phyloP scores from a whole-genome alignment of 768 basidiomycete genomes.

The Termitomyces sp. region DNA sequence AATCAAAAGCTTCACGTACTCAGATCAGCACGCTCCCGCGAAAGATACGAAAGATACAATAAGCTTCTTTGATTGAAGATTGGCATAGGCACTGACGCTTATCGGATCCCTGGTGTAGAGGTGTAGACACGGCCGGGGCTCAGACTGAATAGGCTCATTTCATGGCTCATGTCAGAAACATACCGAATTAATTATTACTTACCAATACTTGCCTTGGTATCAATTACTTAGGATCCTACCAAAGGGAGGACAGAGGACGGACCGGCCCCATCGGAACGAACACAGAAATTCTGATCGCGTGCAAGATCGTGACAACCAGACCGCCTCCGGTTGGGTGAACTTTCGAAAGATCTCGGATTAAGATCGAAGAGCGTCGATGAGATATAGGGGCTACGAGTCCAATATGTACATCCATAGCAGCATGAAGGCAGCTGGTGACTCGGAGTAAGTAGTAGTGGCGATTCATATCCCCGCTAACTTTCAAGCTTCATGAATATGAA shows the following conservation, averaged over 20 bases:
- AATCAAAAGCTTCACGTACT: background rate
- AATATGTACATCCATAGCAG: background rate
- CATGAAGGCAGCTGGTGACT: too few species aligned
- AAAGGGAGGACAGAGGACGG: background rate
- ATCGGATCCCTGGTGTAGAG: background rate
- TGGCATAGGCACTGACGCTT: background rate
- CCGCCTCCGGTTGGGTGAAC: background rate
- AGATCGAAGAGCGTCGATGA: background rate
- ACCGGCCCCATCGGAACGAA: background rate
- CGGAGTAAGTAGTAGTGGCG: too few species aligned
- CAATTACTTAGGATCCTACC: background rate
- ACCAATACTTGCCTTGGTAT: background rate
- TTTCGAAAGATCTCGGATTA: background rate
- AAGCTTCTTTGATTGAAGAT: background rate
- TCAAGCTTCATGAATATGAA: background rate
- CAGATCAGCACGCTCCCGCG: background rate
- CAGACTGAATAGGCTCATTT: background rate
- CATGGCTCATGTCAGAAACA: background rate
- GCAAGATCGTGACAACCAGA: background rate
- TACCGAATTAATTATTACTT: background rate
- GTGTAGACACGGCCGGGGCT: background rate
- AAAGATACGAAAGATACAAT: background rate
- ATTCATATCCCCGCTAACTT: background rate
- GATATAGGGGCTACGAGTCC: background rate
- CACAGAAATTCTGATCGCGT: background rate